Evolutionary conservation across 1,139 yeast species (phyloP).

Genomic region (Pichiaceae sp.): DNA sequence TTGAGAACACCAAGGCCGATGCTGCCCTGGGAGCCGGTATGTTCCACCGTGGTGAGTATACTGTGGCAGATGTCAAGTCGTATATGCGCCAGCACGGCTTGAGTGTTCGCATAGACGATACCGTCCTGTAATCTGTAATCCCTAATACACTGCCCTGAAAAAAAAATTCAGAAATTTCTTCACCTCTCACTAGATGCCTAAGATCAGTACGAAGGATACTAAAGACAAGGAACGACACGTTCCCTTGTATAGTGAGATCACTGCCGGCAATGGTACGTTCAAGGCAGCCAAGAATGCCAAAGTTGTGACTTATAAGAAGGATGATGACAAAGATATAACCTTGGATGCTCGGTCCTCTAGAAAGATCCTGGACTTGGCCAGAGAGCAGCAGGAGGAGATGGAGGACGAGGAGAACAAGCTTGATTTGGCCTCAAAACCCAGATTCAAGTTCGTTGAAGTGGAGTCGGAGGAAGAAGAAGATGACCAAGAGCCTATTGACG

Average conservation of each 20-base stretch:
- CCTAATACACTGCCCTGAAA: background rate
- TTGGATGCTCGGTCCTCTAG: slow-evolving; percentile 80
- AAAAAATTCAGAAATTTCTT: background rate
- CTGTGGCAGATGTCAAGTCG: slow-evolving; percentile 74
- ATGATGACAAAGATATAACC: slow-evolving; percentile 50
- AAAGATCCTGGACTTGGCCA: slow-evolving; percentile 80
- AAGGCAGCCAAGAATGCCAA: slow-evolving; percentile 29
- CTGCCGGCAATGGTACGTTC: slow-evolving; percentile 64
- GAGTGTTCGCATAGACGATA: slow-evolving; percentile 40
- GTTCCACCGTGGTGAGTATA: slow-evolving; percentile 91
- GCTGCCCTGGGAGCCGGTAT: slow-evolving; percentile 98
- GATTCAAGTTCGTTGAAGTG: slow-evolving; percentile 22
- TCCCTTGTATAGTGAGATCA: slow-evolving; percentile 71
- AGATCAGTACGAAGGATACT: slow-evolving; percentile 40
- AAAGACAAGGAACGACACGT: slow-evolving; percentile 57
- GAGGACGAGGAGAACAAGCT: slow-evolving; percentile 48
- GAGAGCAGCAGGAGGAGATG: slow-evolving; percentile 85
- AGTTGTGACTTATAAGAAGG: slow-evolving; percentile 10
- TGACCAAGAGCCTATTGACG: slow-evolving; percentile 19
- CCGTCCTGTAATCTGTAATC: slow-evolving; percentile 5
- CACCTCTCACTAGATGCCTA: slow-evolving; percentile 47
- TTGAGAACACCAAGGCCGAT: slow-evolving; percentile 71
- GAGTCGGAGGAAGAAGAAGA: slow-evolving; percentile 21
- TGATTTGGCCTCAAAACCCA: slow-evolving; percentile 22
- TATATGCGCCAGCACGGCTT: slow-evolving; percentile 45